Evolutionary conservation across 192 early-diverging fungal species (phyloP), one percentile per base, ranked within the genome.

Genomic region (Glomus cerebriforme): DNA sequence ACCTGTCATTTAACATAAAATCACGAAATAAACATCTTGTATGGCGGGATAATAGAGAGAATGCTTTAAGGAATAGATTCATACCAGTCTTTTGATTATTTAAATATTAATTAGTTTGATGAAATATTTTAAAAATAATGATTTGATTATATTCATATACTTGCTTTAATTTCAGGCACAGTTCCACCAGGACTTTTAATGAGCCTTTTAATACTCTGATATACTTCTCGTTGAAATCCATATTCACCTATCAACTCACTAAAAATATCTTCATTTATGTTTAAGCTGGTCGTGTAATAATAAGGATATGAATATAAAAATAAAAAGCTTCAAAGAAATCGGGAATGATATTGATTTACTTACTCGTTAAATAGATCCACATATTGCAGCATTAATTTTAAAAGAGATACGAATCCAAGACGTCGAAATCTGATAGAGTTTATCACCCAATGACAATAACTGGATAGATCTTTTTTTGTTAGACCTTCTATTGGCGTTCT

Each of bases 191-290:
- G 17, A 19, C 7, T 27, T 47, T 54, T 71, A 29, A 49, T 26
- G 19, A 71, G 24, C 29, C 69, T 71, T 26, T 71, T 71, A n/a
- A 71, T 34, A 71, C 69, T 71, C 39, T 71, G 69, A 71, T 71
- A 71, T 47, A 71, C 49, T 45, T 71, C 69, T 27, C n/a, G n/a
- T 24, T 26, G 39, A 13, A 71, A 34, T 24, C 69, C 45, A 29
- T 71, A 12, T 19, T 71, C 69, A 12, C 49, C 31, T 9, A 71
- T 71, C 22, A 71, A 47, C 15, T 12, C 27, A n/a, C 39, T 22
- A 47, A 71, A n/a, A 9, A 39, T 32, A 5, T 68, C 66, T 37
- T 39, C 31, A 68, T 68, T 37, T 29, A 39, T 39, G 2, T 22
- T n/a, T 24, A 37, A 39, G 0, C 66, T 68, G 26, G 19, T n/a